Evolutionary conservation across 768 basidiomycete genomes (phyloP).

Genomic region (Hericium rajendrae): DNA sequence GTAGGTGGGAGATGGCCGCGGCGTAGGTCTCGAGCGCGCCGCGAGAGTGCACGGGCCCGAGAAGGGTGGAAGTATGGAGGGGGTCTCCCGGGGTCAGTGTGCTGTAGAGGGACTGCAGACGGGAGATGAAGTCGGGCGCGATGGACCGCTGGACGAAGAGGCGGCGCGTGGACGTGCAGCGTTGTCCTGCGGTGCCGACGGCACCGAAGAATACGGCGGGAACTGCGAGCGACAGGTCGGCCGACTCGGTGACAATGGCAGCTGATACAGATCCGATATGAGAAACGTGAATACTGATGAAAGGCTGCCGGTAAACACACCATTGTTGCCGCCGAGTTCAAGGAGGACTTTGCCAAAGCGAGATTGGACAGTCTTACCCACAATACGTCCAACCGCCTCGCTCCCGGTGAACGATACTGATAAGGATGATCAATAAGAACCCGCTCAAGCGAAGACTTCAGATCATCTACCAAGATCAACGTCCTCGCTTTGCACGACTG

Average conservation of each 20-base stretch:
- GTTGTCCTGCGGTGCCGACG: conserved; percentile 66
- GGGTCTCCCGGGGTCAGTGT: conserved; percentile 80
- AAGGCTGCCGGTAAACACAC: conserved; percentile 30
- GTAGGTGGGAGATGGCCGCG: conserved; percentile 50
- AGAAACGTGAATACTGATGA: background rate
- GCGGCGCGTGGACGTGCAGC: conserved; percentile 88
- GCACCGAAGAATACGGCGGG: conserved; percentile 91
- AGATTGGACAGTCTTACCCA: conserved; percentile 81
- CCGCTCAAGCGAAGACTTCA: too few species aligned
- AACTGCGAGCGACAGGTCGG: conserved; percentile 82
- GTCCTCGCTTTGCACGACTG: conserved; percentile 59
- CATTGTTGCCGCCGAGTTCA: conserved; percentile 94
- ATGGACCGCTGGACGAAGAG: conserved; percentile 81
- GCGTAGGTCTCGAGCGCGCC: conserved; percentile 59
- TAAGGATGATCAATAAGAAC: background rate
- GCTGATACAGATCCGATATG: conserved; percentile 34
- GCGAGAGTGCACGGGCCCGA: conserved; percentile 81
- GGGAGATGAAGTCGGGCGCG: conserved; percentile 64
- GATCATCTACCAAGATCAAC: conserved; percentile 64
- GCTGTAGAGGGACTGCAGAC: conserved; percentile 65
- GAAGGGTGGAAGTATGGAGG: conserved; percentile 56
- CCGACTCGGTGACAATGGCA: conserved; percentile 87
- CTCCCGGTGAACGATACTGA: conserved; percentile 93
- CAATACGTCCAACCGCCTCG: conserved; percentile 75
- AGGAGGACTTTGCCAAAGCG: conserved; percentile 86